Base-by-base conservation (phyloP, 1,284 basidiomycete genomes). In the Sporisorium iseilematis-ciliati region DNA sequence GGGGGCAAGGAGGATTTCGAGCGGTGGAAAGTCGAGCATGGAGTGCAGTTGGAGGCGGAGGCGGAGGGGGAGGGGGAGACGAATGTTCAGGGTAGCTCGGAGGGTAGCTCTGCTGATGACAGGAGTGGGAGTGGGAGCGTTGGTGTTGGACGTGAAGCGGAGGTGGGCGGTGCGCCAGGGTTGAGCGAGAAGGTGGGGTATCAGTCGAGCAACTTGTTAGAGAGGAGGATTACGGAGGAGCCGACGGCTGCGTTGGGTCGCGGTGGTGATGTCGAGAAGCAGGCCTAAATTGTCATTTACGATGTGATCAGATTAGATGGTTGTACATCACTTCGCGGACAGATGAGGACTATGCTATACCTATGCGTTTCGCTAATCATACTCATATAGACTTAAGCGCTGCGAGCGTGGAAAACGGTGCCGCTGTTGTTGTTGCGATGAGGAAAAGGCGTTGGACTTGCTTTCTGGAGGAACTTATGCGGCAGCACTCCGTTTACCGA, bases 1-100 rank as follows among this genome's bases (percentile, higher is more conserved):
- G 76, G 72, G 3, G 76, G 76, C 2, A 29, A 45, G 12, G 61
- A 65, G 18, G 76, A 78, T 35, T 72, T 72, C 35, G 65, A 29
- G 10, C 45, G 52, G 42, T 72, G 65, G 69, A 73, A 76, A 59
- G 38, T 58, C 11, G 60, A 68, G 35, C 69, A 76, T 25, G 65
- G 74, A 51, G 5, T 59, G 41, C 51, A 64, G 45, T 49, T 42
- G 4, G 54, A 49, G 1, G 25, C 23, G 8, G 41, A 48, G 12
- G 54, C 42, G 18, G 58, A n/a, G 26, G 49, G 38, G 25, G 49
- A 54, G 20, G 48, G 23, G 23, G 57, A 48, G 11, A 45, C 38
- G 42, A 23, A 12, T 16, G 51, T 21, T 35, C 12, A 29, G 42
- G 35, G 50, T 11, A 67, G 54, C 23, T 59, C 46, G 20, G 49